Conservation (phyloP, 176 grass and related monocot genomes). For the Tillandsia fasciculata region DNA sequence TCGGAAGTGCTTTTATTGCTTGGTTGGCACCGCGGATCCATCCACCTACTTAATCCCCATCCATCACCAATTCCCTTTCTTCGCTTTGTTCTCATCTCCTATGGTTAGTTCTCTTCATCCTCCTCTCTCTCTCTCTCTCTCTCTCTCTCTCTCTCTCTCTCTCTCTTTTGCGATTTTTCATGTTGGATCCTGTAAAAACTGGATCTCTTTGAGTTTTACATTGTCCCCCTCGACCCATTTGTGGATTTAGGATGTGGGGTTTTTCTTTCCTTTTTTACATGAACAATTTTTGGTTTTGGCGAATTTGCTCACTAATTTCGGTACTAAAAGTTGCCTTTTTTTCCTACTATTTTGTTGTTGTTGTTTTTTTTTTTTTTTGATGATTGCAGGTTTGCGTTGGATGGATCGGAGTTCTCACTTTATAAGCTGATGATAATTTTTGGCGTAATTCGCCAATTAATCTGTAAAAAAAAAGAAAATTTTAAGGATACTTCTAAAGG, state of each 20-base stretch:
- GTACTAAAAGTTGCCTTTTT: background rate
- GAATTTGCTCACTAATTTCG: background rate
- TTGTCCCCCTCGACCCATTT: background rate
- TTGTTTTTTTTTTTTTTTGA: background rate
- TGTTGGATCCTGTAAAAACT: background rate
- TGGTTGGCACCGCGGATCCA: background rate
- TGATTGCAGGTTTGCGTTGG: background rate
- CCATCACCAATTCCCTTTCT: background rate
- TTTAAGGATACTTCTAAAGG: too few relatives aligned
- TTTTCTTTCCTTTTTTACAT: background rate
- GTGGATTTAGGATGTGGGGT: background rate
- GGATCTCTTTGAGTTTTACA: background rate
- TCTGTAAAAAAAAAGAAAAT: too few relatives aligned
- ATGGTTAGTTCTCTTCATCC: too few relatives aligned
- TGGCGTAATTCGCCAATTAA: too few relatives aligned
- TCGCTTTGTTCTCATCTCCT: background rate
- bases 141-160: background rate
- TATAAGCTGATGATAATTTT: too few relatives aligned
- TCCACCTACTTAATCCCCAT: background rate
- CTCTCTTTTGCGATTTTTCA: background rate
- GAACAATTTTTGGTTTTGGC: too few relatives aligned
- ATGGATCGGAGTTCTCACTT: background rate
- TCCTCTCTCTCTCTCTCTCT: background rate
- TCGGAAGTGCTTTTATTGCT: too few relatives aligned
- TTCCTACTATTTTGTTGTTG: background rate